A percentile compares a stretch with the other conserved stretches of the same genome.
These are phyloP conservation scores for Candida ficus DNA, from an alignment of 805 yeast genomes.

Conservation along the genomic window DNA sequence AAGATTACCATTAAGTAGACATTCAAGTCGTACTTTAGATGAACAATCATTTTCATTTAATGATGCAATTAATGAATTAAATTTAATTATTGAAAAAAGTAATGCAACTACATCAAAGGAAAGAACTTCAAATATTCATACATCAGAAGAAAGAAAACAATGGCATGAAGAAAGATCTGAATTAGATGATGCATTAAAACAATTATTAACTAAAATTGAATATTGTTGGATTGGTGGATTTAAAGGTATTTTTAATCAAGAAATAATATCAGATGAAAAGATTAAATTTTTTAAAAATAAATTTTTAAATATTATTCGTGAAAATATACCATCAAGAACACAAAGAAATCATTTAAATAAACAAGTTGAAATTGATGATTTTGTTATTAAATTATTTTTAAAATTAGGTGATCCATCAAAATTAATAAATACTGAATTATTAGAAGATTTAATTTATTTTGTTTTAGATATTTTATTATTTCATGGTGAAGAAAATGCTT, in stretches of 20 bases:
- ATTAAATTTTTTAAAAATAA: constrained; percentile 31
- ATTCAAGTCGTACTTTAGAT: constrained; percentile 38
- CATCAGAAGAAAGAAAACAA: constrained; percentile 52
- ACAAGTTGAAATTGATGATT: constrained; percentile 36
- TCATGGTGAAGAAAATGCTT: constrained; percentile 61
- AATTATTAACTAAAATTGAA: constrained; percentile 55
- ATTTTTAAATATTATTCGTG: constrained; percentile 37
- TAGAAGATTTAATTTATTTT: constrained; percentile 63
- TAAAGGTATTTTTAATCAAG: constrained; percentile 49
- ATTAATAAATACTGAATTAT: constrained; percentile 29
- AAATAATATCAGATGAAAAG: constrained; percentile 22
- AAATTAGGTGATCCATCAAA: constrained; percentile 37
- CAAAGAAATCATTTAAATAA: constrained; percentile 29
- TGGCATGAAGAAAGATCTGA: constrained; percentile 78
- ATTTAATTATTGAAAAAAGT: constrained; percentile 52
- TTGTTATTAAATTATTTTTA: constrained; percentile 46
- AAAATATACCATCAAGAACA: constrained; percentile 44
- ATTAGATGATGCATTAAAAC: constrained; percentile 52
- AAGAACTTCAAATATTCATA: constrained; percentile 44
- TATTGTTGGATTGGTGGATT: constrained; percentile 76
- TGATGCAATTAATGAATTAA: constrained; percentile 42
- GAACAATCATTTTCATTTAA: constrained; percentile 37
- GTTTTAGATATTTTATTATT: constrained; percentile 54
- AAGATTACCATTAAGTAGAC: constrained; percentile 56
- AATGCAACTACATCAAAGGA: constrained; percentile 52